Evolutionary conservation across 371 early-diverging fungal genomes (phyloP), one percentile per base, ranked within the genome.

Genomic region (Amoeboaphelidium protococcarum): DNA sequence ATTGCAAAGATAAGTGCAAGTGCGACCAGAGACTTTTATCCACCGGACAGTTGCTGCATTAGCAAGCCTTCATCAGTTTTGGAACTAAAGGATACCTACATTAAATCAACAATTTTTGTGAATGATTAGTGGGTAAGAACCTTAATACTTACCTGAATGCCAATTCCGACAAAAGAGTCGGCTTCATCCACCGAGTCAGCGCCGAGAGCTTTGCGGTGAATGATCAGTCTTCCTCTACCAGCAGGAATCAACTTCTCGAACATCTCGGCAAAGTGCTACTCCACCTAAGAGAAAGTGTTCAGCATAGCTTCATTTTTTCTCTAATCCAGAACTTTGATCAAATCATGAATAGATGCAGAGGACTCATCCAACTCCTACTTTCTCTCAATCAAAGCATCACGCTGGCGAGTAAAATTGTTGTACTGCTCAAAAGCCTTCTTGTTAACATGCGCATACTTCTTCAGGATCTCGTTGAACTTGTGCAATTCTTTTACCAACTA

Each of bases 11-110:
- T 95, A 31, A 99, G 65, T 10, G 91, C 87, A 44, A 98, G 67
- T 0, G 98, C 96, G 3, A 98, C 90, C 37, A 97, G 70, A 24
- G 95, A 87, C 58, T 98, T 99, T 67, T 99, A 98, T 1, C 99
- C 99, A 21, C 99, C 98, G 13, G 91, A 90, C n/a, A 96, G 66
- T 63, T 90, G 91, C 50, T 82, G 76, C 88, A 92, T 92, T 44
- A 79, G 74, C 49, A 89, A 67, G 0, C 85, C 84, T 55, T 85
- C 85, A 58, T 81, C 83, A 23, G 77, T 66, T 53, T 78, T 81
- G 63, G 74, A 74, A 55, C 80, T 82, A 57, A 86, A 86, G 25
- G 82, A 82, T 37, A 80, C 84, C 66, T 74, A 27, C 48, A 92
- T 86, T n/a, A 86, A 70, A 31, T 92, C 73, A n/a, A 91, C 96